phyloP scores from a whole-genome alignment of 345 rosid genomes.

The Eucalyptus sp. region DNA sequence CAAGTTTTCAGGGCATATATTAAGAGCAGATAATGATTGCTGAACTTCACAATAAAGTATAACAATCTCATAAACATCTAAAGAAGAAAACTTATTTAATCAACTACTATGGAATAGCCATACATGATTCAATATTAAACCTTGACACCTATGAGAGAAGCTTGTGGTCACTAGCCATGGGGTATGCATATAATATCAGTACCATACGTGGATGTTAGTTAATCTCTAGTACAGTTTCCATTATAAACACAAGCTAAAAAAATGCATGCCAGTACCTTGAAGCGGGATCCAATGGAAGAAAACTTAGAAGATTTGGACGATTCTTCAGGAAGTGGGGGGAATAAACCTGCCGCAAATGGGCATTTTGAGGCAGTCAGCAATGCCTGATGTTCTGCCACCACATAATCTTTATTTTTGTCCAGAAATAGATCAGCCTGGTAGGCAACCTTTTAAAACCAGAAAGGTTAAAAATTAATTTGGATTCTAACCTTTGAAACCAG shows the following conservation, averaged over 20 bases:
- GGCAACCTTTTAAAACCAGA: constrained; percentile 27
- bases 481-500: neutral
- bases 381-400: constrained; percentile 93
- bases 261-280: constrained; percentile 40
- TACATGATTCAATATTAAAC: neutral
- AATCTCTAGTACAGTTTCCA: neutral
- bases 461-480: neutral
- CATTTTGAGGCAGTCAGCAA: constrained; percentile 72
- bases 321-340: constrained; percentile 80
- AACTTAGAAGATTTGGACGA: constrained; percentile 87
- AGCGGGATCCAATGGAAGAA: constrained; percentile 87
- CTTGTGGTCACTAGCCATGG: neutral
- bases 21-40: neutral
- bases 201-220: neutral
- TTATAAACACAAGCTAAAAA: neutral
- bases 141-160: neutral
- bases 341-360: constrained; percentile 60
- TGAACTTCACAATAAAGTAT: neutral
- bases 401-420: constrained; percentile 92
- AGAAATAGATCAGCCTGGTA: constrained; percentile 79
- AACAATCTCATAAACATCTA: neutral
- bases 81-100: neutral
- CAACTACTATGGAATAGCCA: neutral
- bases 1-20: neutral
- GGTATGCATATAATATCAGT: neutral